Conservation (phyloP, 768 basidiomycete genomes). For the Steccherinum ochraceum region DNA sequence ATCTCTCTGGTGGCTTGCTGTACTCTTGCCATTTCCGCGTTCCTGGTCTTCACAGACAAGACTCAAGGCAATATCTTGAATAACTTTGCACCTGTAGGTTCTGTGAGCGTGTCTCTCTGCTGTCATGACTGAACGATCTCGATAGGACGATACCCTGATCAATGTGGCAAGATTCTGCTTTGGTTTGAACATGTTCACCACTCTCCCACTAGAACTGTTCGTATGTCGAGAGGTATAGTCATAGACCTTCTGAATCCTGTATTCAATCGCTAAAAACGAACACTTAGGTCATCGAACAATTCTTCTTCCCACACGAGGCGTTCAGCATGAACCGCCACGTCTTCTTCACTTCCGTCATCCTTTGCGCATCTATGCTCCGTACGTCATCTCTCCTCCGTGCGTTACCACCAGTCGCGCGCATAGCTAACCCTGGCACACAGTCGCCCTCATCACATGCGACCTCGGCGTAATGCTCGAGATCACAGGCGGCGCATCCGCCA, state of each 20-base stretch:
- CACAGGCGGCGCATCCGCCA: slow-evolving; percentile 93
- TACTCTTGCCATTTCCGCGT: slow-evolving; percentile 81
- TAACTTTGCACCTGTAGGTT: slow-evolving; percentile 76
- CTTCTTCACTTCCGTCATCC: slow-evolving; percentile 83
- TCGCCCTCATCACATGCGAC: slow-evolving; percentile 90
- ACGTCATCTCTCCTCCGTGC: slow-evolving; percentile 20
- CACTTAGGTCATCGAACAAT: slow-evolving; percentile 84
- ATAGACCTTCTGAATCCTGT: background rate
- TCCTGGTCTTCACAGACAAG: slow-evolving; percentile 84
- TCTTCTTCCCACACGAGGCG: slow-evolving; percentile 84
- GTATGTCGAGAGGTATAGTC: slow-evolving; percentile 95
- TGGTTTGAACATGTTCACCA: slow-evolving; percentile 97
- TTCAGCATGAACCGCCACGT: slow-evolving; percentile 83
- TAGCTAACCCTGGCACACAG: slow-evolving; percentile 31
- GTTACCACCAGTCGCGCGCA: background rate
- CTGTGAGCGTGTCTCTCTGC: too few species aligned
- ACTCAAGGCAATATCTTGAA: slow-evolving; percentile 96
- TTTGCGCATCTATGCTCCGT: slow-evolving; percentile 81
- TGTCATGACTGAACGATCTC: too few species aligned
- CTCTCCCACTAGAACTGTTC: slow-evolving; percentile 91
- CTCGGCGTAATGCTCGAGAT: slow-evolving; percentile 98
- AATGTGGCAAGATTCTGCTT: slow-evolving; percentile 94
- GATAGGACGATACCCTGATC: slow-evolving; percentile 82
- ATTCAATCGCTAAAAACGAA: background rate
- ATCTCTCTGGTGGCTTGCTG: slow-evolving; percentile 82